Evolutionary conservation across 2,329 filamentous ascomycete species (phyloP).

Genomic region (Aureobasidium musti): DNA sequence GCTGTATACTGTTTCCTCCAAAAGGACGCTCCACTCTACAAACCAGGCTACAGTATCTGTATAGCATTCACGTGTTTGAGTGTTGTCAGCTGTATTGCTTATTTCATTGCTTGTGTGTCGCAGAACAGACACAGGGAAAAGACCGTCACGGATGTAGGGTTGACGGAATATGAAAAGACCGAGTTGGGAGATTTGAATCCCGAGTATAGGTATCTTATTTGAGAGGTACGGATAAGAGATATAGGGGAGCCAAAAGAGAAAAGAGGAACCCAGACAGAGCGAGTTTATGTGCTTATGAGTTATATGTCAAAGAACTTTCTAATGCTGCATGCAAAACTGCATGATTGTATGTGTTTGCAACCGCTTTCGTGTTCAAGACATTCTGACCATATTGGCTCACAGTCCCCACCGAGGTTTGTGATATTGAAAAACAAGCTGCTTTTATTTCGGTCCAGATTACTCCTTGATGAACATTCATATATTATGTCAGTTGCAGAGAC

Average conservation of each 20-base stretch:
- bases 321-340: neutral
- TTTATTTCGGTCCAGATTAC: too few relatives aligned
- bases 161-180: conserved; percentile 64
- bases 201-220: conserved; percentile 60
- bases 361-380: too few relatives aligned
- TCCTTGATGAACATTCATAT: too few relatives aligned
- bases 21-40: conserved; percentile 67
- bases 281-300: neutral
- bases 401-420: too few relatives aligned
- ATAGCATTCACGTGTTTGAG: conserved; percentile 72
- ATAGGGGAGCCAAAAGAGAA: too few relatives aligned
- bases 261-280: neutral
- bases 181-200: conserved; percentile 62
- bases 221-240: conserved; percentile 30
- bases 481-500: too few relatives aligned
- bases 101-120: conserved; percentile 59
- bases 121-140: conserved; percentile 64
- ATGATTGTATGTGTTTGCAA: neutral
- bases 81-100: conserved; percentile 61
- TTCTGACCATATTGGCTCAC: too few relatives aligned
- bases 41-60: conserved; percentile 73
- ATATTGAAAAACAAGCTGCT: too few relatives aligned
- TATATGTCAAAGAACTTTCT: neutral
- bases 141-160: conserved; percentile 47
- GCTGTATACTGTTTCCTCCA: conserved; percentile 54